A percentile compares a stretch with the other conserved stretches of the same genome.
Evolutionary conservation across 1,284 basidiomycete genomes (phyloP).

Genomic region (Ganoderma lucidum): DNA sequence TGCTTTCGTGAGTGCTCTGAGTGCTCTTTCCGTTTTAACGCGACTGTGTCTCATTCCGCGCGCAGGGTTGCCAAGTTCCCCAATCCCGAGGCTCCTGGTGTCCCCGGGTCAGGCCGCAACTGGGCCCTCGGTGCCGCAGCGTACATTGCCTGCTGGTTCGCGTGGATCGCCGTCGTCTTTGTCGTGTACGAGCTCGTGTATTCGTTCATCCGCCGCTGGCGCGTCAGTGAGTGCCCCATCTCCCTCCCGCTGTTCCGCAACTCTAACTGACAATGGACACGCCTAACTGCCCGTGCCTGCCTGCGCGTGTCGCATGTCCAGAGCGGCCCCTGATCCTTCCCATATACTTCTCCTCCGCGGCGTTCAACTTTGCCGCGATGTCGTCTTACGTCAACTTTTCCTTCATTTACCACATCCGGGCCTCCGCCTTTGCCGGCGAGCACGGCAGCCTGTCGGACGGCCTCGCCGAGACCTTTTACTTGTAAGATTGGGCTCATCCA

Average conservation of each 20-base stretch:
- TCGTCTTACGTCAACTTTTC: constrained; percentile 84
- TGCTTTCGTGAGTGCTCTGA: constrained; percentile 76
- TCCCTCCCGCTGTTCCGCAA: constrained; percentile 8
- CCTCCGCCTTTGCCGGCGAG: constrained; percentile 66
- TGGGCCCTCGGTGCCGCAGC: constrained; percentile 83
- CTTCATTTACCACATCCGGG: constrained; percentile 81
- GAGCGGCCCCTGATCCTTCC: constrained; percentile 83
- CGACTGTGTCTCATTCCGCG: constrained; percentile 24
- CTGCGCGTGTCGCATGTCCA: constrained; percentile 14
- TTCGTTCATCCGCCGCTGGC: constrained; percentile 83
- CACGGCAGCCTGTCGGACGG: constrained; percentile 65
- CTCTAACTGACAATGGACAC: constrained; percentile 16
- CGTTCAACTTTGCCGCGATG: constrained; percentile 75
- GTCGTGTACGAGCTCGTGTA: constrained; percentile 83
- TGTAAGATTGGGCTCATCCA: too few species aligned
- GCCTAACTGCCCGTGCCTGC: background rate
- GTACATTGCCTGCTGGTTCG: constrained; percentile 79
- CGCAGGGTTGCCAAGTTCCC: constrained; percentile 73
- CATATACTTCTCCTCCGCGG: constrained; percentile 83
- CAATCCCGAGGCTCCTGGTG: constrained; percentile 68
- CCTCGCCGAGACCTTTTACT: constrained; percentile 81
- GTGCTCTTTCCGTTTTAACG: too few species aligned
- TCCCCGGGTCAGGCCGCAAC: constrained; percentile 73
- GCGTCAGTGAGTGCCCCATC: constrained; percentile 74
- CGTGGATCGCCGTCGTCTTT: constrained; percentile 80